A percentile compares a stretch with the other conserved stretches of the same genome.
These are phyloP conservation scores for Fusarium hainanense DNA, from an alignment of 2,329 filamentous ascomycete genomes.

Conservation along the genomic window DNA sequence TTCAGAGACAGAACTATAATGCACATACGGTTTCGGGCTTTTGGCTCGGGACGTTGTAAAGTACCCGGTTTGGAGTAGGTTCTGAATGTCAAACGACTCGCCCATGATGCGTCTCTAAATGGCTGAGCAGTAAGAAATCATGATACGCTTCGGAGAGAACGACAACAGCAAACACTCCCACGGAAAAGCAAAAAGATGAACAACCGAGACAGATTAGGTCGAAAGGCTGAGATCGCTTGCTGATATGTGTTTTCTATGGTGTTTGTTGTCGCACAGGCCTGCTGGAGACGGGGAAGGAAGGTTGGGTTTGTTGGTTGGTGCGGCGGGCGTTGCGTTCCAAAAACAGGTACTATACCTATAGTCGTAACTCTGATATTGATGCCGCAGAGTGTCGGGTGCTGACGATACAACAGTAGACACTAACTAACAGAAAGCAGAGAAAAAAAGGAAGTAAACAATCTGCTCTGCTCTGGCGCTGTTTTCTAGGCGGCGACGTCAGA, in stretches of 20 bases:
- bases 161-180: slow-evolving; percentile 21
- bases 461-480: slow-evolving; percentile 14
- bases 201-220: neutral
- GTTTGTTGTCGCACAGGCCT: slow-evolving; percentile 40
- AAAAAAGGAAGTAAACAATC: slow-evolving; percentile 25
- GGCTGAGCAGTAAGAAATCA: slow-evolving; percentile 33
- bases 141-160: slow-evolving; percentile 36
- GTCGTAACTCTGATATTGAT: slow-evolving; percentile 8
- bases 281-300: slow-evolving; percentile 28
- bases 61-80: slow-evolving; percentile 61
- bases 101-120: slow-evolving; percentile 54
- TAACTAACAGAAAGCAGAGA: slow-evolving; percentile 12
- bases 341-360: slow-evolving; percentile 4
- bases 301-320: slow-evolving; percentile 11
- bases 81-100: slow-evolving; percentile 57
- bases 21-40: slow-evolving; percentile 46
- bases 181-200: slow-evolving; percentile 7
- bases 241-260: slow-evolving; percentile 34
- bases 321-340: slow-evolving; percentile 26
- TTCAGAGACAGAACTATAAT: neutral
- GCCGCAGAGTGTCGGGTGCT: neutral
- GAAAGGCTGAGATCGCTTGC: slow-evolving; percentile 10
- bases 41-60: slow-evolving; percentile 61
- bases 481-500: slow-evolving; percentile 41
- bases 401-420: slow-evolving; percentile 10